Percentiles rank a stretch among this genome's conserved stretches.
Conservation (phyloP, 805 yeast genomes). For the Lipomyces oligophaga region DNA sequence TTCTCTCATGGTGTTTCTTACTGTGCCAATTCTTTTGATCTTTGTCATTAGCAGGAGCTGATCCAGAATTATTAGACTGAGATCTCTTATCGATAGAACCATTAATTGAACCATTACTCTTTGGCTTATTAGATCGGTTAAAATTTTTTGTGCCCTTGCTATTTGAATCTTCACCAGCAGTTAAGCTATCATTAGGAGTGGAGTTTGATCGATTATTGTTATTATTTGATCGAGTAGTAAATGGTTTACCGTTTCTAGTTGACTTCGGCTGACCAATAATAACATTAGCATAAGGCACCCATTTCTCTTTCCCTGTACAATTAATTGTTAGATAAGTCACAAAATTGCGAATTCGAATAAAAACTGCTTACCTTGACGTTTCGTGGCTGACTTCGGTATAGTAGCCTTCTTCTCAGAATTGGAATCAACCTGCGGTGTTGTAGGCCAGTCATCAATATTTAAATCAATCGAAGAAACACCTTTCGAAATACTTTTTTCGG, state of each 20-base stretch:
- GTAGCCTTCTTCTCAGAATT: slow-evolving; percentile 18
- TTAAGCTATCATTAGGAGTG: slow-evolving; percentile 1
- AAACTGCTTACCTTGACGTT: slow-evolving; percentile 21
- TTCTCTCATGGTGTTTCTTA: slow-evolving; percentile 18
- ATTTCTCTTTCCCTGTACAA: slow-evolving; percentile 53
- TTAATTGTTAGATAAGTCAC: background rate
- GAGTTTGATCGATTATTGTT: slow-evolving; percentile 11
- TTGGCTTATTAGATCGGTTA: slow-evolving; percentile 22
- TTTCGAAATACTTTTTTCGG: slow-evolving; percentile 26
- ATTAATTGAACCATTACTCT: slow-evolving; percentile 20
- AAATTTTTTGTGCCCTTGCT: slow-evolving; percentile 14
- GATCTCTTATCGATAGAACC: slow-evolving; percentile 21
- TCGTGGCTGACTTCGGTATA: slow-evolving; percentile 3
- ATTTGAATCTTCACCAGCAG: slow-evolving; percentile 4
- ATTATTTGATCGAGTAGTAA: slow-evolving; percentile 7
- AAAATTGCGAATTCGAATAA: background rate
- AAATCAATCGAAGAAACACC: slow-evolving; percentile 27
- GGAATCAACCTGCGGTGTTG: slow-evolving; percentile 35
- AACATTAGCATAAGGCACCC: slow-evolving; percentile 67
- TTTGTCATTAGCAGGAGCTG: slow-evolving; percentile 10
- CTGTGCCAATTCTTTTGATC: slow-evolving; percentile 2
- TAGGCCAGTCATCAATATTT: slow-evolving; percentile 38
- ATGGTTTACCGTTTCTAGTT: slow-evolving; percentile 34
- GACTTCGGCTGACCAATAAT: slow-evolving; percentile 41
- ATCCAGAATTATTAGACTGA: slow-evolving; percentile 1